Conservation (phyloP, 371 early-diverging fungal species). For the Catenaria anguillulae region DNA sequence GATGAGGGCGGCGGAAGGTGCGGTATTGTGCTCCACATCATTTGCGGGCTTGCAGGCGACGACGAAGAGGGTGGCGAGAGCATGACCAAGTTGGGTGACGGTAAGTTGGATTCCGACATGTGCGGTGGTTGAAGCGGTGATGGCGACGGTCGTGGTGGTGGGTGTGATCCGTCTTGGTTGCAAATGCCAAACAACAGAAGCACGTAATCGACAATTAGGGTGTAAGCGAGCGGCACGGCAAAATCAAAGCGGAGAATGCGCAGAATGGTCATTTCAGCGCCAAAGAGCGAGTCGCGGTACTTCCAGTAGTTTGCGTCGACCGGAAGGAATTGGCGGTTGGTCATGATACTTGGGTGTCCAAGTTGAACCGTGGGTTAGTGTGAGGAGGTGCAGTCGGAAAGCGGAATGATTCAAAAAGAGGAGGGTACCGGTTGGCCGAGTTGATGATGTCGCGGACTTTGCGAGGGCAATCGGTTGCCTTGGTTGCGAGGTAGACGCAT, state of each 20-base stretch:
- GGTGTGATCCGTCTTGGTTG: too few species aligned
- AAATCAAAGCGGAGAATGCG: not conserved
- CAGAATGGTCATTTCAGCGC: not conserved
- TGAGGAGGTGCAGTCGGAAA: too few species aligned
- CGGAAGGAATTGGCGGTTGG: not conserved
- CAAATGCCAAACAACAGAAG: not conserved
- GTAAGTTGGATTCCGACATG: too few species aligned
- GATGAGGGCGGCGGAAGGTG: too few species aligned
- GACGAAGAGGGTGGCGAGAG: too few species aligned
- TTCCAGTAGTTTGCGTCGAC: not conserved
- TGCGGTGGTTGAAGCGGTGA: too few species aligned
- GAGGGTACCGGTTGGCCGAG: not conserved
- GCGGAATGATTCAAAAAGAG: not conserved
- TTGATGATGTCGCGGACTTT: constrained; percentile 1
- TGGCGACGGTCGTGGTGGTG: too few species aligned
- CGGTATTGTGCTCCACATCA: too few species aligned
- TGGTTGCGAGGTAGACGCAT: not conserved
- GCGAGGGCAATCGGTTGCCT: not conserved
- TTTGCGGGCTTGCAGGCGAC: too few species aligned
- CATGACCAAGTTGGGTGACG: too few species aligned
- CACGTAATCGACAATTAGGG: not conserved
- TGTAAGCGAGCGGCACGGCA: not conserved
- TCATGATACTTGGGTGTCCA: not conserved
- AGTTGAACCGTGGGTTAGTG: too few species aligned
- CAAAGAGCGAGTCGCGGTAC: not conserved